These are phyloP conservation scores for Plantago elongata DNA, from an alignment of 257 asterid genomes.

Conservation along the genomic window DNA sequence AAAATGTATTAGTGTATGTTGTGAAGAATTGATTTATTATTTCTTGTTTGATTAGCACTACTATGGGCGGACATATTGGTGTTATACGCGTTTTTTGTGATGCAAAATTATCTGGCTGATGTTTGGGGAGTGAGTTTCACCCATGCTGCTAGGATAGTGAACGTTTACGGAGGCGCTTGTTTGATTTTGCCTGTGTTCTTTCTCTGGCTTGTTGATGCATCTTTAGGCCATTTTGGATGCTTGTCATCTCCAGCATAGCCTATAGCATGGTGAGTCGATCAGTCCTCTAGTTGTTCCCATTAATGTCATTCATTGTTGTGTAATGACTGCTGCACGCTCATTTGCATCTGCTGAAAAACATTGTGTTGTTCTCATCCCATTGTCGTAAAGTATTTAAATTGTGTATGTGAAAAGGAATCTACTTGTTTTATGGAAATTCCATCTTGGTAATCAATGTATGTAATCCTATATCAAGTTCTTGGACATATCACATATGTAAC, in stretches of 20 bases:
- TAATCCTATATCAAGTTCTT: no score
- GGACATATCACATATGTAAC: background rate
- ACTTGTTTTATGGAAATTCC: background rate
- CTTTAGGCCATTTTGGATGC: conserved; percentile 38
- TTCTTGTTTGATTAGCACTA: conserved; percentile 12
- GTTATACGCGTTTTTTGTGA: conserved; percentile 39
- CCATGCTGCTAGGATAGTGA: conserved; percentile 51
- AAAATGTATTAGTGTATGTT: no score
- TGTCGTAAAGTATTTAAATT: no score
- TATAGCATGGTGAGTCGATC: conserved; percentile 36
- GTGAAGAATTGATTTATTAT: background rate
- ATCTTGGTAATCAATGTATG: background rate
- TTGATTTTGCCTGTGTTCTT: conserved; percentile 33
- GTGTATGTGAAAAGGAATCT: no score
- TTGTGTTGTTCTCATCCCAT: no score
- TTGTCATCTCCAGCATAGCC: conserved; percentile 46
- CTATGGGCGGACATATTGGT: conserved; percentile 30
- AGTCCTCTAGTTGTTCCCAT: background rate
- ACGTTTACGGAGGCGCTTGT: conserved; percentile 39
- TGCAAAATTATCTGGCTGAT: conserved; percentile 55
- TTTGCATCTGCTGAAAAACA: no score
- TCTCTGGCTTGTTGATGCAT: conserved; percentile 33
- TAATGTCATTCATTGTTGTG: no score
- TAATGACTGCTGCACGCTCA: no score
- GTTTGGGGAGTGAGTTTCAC: conserved; percentile 61